These are phyloP conservation scores for Spinacia oleracea DNA, from an alignment of 179 eudicot genomes.

Conservation along the genomic window DNA sequence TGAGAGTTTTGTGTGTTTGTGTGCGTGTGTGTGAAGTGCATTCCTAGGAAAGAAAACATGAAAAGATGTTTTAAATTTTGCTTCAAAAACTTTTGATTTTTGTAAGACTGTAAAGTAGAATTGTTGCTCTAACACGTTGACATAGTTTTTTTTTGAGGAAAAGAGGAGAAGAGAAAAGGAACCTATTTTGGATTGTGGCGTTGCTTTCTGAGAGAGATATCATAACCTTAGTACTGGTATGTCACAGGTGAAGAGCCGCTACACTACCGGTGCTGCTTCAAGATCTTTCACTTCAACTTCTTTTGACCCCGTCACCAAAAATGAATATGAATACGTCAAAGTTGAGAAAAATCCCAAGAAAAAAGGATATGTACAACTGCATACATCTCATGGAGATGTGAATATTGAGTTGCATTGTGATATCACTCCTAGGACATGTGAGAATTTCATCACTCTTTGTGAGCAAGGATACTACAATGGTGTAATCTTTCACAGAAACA, in stretches of 20 bases:
- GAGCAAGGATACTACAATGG: slow-evolving; percentile 96
- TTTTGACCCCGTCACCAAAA: slow-evolving; percentile 83
- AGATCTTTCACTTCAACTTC: slow-evolving; percentile 96
- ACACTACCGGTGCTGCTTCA: slow-evolving; percentile 95
- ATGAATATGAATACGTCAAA: slow-evolving; percentile 85
- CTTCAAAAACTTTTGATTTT: too few species aligned
- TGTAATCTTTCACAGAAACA: slow-evolving; percentile 80
- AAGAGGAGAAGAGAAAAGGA: background rate
- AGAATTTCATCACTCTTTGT: slow-evolving; percentile 91
- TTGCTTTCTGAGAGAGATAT: background rate
- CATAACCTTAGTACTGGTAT: slow-evolving; percentile 6
- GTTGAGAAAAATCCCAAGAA: slow-evolving; percentile 97
- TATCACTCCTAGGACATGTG: slow-evolving; percentile 87
- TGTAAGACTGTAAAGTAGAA: too few species aligned
- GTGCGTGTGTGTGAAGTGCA: too few species aligned
- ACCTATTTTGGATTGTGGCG: background rate
- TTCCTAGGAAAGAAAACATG: too few species aligned
- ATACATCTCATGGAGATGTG: slow-evolving; percentile 94
- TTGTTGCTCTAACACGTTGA: background rate
- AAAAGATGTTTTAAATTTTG: too few species aligned
- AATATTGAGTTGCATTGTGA: slow-evolving; percentile 97
- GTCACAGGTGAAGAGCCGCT: slow-evolving; percentile 86
- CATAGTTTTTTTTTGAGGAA: background rate
- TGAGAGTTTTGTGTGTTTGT: too few species aligned
- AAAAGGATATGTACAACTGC: slow-evolving; percentile 88